Base-by-base conservation (phyloP, 169 alveolate genomes). In the Eimeria necatrix region DNA sequence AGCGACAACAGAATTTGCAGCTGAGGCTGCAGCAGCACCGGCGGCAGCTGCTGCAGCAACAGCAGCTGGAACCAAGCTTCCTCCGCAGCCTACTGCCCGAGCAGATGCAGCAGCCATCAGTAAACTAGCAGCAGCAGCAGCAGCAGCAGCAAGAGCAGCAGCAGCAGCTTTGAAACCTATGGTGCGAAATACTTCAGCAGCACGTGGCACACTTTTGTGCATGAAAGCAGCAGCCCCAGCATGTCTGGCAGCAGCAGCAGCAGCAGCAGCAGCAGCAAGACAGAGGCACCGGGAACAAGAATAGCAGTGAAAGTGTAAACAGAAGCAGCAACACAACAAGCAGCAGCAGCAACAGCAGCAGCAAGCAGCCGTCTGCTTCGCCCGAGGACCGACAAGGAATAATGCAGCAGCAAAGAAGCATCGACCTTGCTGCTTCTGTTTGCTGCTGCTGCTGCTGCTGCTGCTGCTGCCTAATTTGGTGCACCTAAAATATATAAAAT, bases 1-100 rank as follows among this genome's bases (percentile, higher is more conserved):
- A 68, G 78, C 78, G 14, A n/a, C 32, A 18, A 52, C 78, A 68
- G 78, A 16, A 68, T 12, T 10, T n/a, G 78, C 78, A 68, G 78
- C 78, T 18, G 78, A 3, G 20, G 68, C 68, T 56, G 68, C 68
- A 56, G 20, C 22, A 56, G 22, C 20, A 56, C 68, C 68, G 2
- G 68, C 68, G 20, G 2, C 68, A 56, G 68, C 68, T 56, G 68
- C 68, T 56, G 68, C 68, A 56, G 68, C 68, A 56, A 56, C 68
- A 56, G 68, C 68, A 56, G 20, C 68, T 56, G 68, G 22, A 10
- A 10, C 68, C 68, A 32, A 32, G 41, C 41, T 56, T 56, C 22
- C 2, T 56, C 22, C 68, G 2, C 68, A 18, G 4, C 2, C 68
- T 12, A 3, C 2, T 56, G 68, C 68, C 12, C 1, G 22, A 56